A percentile compares a stretch with the other conserved stretches of the same genome.
Conservation (phyloP, 1,284 basidiomycete species). For the Marasmius tenuissimus region DNA sequence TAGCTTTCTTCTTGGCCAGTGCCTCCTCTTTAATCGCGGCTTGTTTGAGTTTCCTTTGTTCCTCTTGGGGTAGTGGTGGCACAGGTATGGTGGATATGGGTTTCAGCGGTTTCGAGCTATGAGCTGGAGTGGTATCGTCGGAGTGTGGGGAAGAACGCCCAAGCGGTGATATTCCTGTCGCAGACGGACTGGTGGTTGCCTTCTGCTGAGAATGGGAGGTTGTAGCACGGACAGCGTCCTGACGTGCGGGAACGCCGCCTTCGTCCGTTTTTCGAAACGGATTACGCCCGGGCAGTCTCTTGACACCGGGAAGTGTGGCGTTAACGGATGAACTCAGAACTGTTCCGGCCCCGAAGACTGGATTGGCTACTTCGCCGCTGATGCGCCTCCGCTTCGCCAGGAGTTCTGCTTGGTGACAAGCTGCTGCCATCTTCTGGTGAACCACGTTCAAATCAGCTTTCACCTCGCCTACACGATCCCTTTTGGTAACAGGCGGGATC, state of each 20-base stretch:
- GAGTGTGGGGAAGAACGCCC: neutral
- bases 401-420: neutral
- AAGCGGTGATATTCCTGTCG: too few relatives aligned
- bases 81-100: slow-evolving; percentile 36
- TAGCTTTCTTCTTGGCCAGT: neutral
- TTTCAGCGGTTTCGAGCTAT: slow-evolving; percentile 26
- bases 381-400: slow-evolving; percentile 2
- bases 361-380: neutral
- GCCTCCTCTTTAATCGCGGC: neutral
- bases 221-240: neutral
- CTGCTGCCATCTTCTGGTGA: neutral
- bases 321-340: too few relatives aligned
- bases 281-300: neutral
- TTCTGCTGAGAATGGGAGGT: neutral
- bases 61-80: slow-evolving; percentile 27
- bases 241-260: neutral
- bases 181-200: too few relatives aligned
- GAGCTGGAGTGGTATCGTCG: neutral
- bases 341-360: neutral
- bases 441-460: neutral
- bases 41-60: slow-evolving; percentile 14
- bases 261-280: neutral
- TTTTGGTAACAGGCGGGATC: neutral
- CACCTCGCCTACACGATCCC: too few relatives aligned
- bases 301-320: neutral